Evolutionary conservation across 1,284 basidiomycete species (phyloP).

Genomic region (Fomitopsis pinicola): DNA sequence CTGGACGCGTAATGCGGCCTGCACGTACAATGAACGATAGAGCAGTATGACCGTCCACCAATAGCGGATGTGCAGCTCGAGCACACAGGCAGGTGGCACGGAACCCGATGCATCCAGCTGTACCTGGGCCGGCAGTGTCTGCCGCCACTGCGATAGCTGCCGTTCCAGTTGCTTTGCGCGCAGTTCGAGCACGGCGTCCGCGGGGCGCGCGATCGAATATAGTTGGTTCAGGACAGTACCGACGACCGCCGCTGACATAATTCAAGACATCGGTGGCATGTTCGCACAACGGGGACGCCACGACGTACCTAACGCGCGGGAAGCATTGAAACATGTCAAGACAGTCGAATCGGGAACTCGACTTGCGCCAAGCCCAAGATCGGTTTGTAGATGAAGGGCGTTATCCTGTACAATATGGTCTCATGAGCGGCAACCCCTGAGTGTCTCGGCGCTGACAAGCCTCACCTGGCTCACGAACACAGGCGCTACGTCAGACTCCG

Average conservation of each 20-base stretch:
- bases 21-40: conserved; percentile 72
- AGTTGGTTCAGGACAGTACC: conserved; percentile 61
- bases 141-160: conserved; percentile 67
- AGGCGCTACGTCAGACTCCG: conserved; percentile 1
- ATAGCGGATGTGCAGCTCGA: conserved; percentile 77
- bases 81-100: conserved; percentile 48
- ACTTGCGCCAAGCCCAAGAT: not conserved
- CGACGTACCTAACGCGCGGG: conserved; percentile 55
- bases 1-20: not conserved
- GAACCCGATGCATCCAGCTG: conserved; percentile 42
- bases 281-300: not conserved
- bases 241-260: conserved; percentile 48
- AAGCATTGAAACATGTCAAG: conserved; percentile 71
- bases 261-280: not conserved
- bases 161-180: conserved; percentile 54
- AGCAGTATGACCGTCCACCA: conserved; percentile 74
- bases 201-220: conserved; percentile 55
- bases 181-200: conserved; percentile 40
- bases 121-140: conserved; percentile 64
- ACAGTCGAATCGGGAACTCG: not conserved
- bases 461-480: conserved; percentile 6
- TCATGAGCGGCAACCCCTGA: not conserved
- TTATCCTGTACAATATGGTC: not conserved
- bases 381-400: not conserved
- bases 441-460: not conserved